Base-by-base conservation (phyloP, 23 red algal genomes). In the Gracilaria gracilis region DNA sequence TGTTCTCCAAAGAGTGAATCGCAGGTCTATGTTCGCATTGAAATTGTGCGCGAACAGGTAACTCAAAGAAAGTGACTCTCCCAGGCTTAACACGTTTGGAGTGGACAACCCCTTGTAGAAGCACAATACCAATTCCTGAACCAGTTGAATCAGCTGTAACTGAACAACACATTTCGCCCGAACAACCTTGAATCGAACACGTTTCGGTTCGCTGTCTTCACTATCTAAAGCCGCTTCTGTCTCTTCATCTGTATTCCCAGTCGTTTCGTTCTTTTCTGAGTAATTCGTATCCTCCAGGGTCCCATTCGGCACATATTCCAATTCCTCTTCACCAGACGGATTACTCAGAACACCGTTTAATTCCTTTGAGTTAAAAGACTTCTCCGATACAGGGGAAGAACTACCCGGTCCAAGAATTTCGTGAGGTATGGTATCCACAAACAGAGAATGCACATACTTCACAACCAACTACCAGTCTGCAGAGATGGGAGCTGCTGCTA, bases 121-220 rank as follows among this genome's bases (percentile, higher is more conserved):
- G 70, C 75, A 79, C 13, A 85, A 89, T 1, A 99, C 93, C 67
- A 95, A 71, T 27, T 99, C 94, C 37, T 94, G 86, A 40, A 91
- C 83, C 42, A 96, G 39, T 67, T 94, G 54, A 71, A 95, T 96
- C 24, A 99, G 80, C 20, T 94, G 85, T 48, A 99, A 88, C 80
- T 99, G 97, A 51, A 95, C 93, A 16, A 99, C 97, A 58, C 97
- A 96, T 86, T 99, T 99, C 51, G 89, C 90, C 19, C 97, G 90
- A 32, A 99, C 94, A 9, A 95, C 97, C 40, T 83, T 67, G 73
- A 99, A 99, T 42, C 88, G 79, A 76, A 91, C 85, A 12, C 86
- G 79, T 8, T 40, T 82, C 32, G 57, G 77, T 21, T 59, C 57
- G 79, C 19, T 78, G 35, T 34, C 67, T 25, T 75, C 81, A 16